phyloP scores from a whole-genome alignment of 2,329 filamentous ascomycete species.

The Neofusicoccum sp. region DNA sequence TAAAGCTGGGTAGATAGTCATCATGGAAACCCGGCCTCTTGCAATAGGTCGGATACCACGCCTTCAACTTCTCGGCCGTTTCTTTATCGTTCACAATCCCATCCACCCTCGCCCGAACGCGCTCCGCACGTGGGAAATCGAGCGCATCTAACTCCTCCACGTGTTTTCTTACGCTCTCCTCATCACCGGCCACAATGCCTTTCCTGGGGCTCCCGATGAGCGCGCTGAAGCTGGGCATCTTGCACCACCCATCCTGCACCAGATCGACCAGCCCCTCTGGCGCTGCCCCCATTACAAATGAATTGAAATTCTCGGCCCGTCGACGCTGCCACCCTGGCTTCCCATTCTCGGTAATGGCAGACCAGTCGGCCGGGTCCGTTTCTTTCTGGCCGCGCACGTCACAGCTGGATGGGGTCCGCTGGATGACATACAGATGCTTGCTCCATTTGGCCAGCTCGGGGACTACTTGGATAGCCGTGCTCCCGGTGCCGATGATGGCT shows the following conservation, averaged over 20 bases:
- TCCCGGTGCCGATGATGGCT: conserved; percentile 32
- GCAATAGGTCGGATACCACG: conserved; percentile 65
- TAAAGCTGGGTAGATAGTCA: conserved; percentile 63
- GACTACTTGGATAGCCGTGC: conserved; percentile 32
- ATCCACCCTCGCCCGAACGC: conserved; percentile 51
- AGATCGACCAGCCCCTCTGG: conserved; percentile 39
- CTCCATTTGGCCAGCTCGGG: conserved; percentile 31
- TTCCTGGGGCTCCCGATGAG: conserved; percentile 40
- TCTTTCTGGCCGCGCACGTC: conserved; percentile 41
- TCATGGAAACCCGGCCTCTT: conserved; percentile 67
- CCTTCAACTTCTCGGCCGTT: conserved; percentile 57
- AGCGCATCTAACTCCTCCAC: conserved; percentile 39
- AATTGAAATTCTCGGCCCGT: conserved; percentile 50
- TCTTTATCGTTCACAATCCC: conserved; percentile 54
- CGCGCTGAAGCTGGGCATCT: neutral
- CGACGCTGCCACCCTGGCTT: conserved; percentile 53
- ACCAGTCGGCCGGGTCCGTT: conserved; percentile 49
- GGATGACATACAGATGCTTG: conserved; percentile 27
- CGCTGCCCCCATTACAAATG: neutral
- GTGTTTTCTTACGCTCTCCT: conserved; percentile 41
- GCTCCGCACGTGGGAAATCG: conserved; percentile 48
- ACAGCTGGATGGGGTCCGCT: conserved; percentile 39
- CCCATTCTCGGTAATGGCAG: conserved; percentile 32
- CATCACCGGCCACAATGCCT: conserved; percentile 31
- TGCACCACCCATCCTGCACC: conserved; percentile 54